Evolutionary conservation across 2,329 filamentous ascomycete species (phyloP), one percentile per base, ranked within the genome.

Genomic region (Malbranchea cinnamomea): DNA sequence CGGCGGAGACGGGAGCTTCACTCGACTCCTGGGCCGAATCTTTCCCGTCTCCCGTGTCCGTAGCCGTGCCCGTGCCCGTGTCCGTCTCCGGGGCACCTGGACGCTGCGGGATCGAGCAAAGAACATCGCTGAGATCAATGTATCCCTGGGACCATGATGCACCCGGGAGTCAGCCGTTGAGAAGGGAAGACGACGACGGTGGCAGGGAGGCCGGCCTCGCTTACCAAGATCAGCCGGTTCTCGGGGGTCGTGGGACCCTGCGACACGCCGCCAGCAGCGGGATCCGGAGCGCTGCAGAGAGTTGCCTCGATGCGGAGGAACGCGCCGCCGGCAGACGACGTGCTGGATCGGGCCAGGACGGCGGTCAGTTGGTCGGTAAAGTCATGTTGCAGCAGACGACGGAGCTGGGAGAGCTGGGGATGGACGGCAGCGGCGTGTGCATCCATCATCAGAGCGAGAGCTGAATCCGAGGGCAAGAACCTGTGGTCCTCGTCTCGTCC

Each of bases 171-270:
- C n/a, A n/a, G n/a, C n/a, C n/a, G n/a, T n/a, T n/a, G n/a, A n/a
- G n/a, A n/a, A n/a, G n/a, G n/a, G n/a, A n/a, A n/a, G n/a, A n/a
- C n/a, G n/a, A n/a, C n/a, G n/a, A n/a, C n/a, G n/a, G n/a, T n/a
- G n/a, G n/a, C n/a, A n/a, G n/a, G n/a, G n/a, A n/a, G n/a, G n/a
- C n/a, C n/a, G n/a, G n/a, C 10, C 18, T 26, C n/a, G 10, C 30
- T 31, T 7, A 31, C 30, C 30, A 31, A 9, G n/a, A 31, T 13
- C 11, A 31, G 14, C 10, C 16, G 25, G 23, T 10, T 31, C 20
- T 12, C 15, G 14, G 16, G 3, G 23, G n/a, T n/a, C n/a, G n/a
- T n/a, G n/a, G n/a, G n/a, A n/a, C n/a, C n/a, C n/a, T n/a, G n/a
- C n/a, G n/a, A n/a, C n/a, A n/a, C n/a, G n/a, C n/a, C n/a, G n/a